These are phyloP conservation scores for Diplodia scrobiculata DNA, from an alignment of 2,329 filamentous ascomycete species.

Conservation along the genomic window DNA sequence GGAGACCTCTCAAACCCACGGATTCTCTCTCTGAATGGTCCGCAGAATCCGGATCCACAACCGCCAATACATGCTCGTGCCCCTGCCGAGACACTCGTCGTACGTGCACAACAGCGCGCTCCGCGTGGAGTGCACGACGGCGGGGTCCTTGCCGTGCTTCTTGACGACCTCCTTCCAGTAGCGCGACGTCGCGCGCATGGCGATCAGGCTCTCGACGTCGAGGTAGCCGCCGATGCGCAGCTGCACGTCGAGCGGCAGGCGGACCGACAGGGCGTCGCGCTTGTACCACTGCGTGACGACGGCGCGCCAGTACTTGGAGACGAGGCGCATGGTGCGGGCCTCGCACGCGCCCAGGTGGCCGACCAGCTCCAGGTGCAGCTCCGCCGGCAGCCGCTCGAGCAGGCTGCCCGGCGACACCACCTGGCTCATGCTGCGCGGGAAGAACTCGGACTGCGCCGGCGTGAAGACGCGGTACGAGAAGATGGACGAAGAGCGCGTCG, in stretches of 20 bases:
- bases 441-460: slow-evolving; percentile 4
- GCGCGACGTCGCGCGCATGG: not conserved
- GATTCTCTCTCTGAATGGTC: slow-evolving; percentile 17
- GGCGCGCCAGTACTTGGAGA: slow-evolving; percentile 18
- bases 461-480: slow-evolving; percentile 18
- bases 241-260: slow-evolving; percentile 12
- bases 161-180: slow-evolving; percentile 7
- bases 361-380: slow-evolving; percentile 16
- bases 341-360: slow-evolving; percentile 7
- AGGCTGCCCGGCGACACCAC: slow-evolving; percentile 6
- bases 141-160: slow-evolving; percentile 15
- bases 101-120: slow-evolving; percentile 21
- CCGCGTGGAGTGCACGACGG: slow-evolving; percentile 7
- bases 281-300: slow-evolving; percentile 11
- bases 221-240: slow-evolving; percentile 8
- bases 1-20: not conserved
- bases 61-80: slow-evolving; percentile 15
- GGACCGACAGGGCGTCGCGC: slow-evolving; percentile 1
- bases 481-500: not conserved
- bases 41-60: slow-evolving; percentile 11
- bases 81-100: slow-evolving; percentile 10
- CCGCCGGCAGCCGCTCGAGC: slow-evolving; percentile 17
- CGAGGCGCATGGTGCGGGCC: slow-evolving; percentile 3
- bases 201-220: slow-evolving; percentile 14
- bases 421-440: slow-evolving; percentile 5